Evolutionary conservation across 495 filamentous ascomycete genomes (phyloP).

Genomic region (Penicillium bovifimosum): DNA sequence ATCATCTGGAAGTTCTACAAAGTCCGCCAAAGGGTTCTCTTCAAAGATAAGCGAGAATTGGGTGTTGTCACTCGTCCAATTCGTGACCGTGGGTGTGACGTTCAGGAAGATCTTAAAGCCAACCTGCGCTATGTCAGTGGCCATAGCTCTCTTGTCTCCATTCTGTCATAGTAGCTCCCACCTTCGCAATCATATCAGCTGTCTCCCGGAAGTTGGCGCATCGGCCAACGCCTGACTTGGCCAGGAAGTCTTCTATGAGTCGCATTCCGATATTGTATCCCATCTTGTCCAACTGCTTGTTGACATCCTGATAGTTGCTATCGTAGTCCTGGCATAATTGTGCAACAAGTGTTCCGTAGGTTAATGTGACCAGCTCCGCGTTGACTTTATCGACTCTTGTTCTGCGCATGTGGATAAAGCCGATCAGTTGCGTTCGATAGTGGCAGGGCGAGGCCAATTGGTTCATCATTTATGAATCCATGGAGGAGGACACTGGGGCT

Average conservation of each 20-base stretch:
- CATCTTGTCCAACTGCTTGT: slow-evolving; percentile 97
- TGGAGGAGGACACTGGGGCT: slow-evolving; percentile 10
- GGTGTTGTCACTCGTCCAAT: slow-evolving; percentile 93
- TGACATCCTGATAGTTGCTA: slow-evolving; percentile 84
- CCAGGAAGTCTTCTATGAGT: slow-evolving; percentile 95
- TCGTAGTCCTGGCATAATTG: slow-evolving; percentile 96
- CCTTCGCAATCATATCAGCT: slow-evolving; percentile 94
- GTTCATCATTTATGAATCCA: background rate
- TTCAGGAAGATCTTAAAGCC: slow-evolving; percentile 99
- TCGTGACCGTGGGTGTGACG: slow-evolving; percentile 89
- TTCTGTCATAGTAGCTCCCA: slow-evolving; percentile 26
- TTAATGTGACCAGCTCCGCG: slow-evolving; percentile 92
- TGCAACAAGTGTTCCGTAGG: slow-evolving; percentile 94
- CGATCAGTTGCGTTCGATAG: slow-evolving; percentile 8
- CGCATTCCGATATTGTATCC: slow-evolving; percentile 97
- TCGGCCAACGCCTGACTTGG: slow-evolving; percentile 81
- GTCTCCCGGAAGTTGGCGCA: slow-evolving; percentile 94
- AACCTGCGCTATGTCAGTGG: slow-evolving; percentile 51
- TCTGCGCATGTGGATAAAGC: slow-evolving; percentile 30
- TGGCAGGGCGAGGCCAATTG: background rate
- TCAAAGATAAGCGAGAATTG: slow-evolving; percentile 95
- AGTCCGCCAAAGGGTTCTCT: slow-evolving; percentile 94
- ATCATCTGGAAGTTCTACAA: slow-evolving; percentile 95
- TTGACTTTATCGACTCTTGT: slow-evolving; percentile 67
- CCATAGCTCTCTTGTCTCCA: background rate